Base-by-base conservation (phyloP, 2,329 filamentous ascomycete genomes). In the Endocalyx cinctus region DNA sequence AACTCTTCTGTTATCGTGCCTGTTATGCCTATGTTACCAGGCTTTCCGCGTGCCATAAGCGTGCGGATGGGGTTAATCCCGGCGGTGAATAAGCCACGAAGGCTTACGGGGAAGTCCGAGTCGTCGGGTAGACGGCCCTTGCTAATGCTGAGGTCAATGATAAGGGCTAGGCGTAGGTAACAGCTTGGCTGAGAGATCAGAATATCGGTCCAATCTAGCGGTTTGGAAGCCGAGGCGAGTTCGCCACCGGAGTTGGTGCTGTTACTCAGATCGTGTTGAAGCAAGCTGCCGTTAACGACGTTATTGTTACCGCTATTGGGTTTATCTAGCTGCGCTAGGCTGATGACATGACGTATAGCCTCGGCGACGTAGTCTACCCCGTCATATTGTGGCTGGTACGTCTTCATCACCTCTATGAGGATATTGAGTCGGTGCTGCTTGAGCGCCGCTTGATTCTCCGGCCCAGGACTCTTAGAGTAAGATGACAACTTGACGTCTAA, bases 351-450 rank as follows among this genome's bases (percentile, higher is more conserved):
- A 6, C 62, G 56, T 17, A 66, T 62, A 8, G 63, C 63, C 39
- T 66, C 60, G 48, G 57, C 60, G 28, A 69, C 59, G 47, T 62
- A 65, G 42, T 69, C 66, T 2, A 65, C 60, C 15, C 63, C 63
- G 33, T 69, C 65, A 35, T 67, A 67, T 31, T 65, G 63, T 3
- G 62, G 63, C 34, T 67, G 60, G 29, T 67, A 69, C 0, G 59
- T 60, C 36, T 63, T 64, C 60, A 69, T 67, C 1, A 62, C 62
- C 32, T 69, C 65, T 25, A 66, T 63, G 14, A 68, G 57, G 27
- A 66, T 62, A 36, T 62, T 60, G 20, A 69, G 58, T 7, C 62
- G 59, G 32, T 66, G 62, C 39, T 66, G 63, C 39, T 67, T 68
- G 4, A 63, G 48, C 3, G 56, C 58, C 1, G 58, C 51, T 13